These are phyloP conservation scores for Gastrolobium villosum DNA, from an alignment of 306 rosid genomes.

Conservation along the genomic window DNA sequence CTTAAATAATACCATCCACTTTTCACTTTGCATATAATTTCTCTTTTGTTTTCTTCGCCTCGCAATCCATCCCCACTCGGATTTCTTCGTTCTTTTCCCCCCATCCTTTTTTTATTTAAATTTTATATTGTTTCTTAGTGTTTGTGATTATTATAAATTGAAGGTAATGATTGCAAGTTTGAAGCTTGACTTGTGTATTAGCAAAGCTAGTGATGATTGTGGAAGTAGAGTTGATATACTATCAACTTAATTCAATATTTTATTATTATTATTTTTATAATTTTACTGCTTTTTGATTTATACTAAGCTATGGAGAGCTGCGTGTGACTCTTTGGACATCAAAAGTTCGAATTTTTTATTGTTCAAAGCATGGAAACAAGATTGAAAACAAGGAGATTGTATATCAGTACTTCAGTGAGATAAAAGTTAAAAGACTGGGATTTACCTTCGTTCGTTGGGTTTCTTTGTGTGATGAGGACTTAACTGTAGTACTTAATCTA, in stretches of 20 bases:
- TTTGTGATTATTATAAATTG: background rate
- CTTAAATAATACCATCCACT: background rate
- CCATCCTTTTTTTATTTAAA: background rate
- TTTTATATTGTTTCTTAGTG: background rate
- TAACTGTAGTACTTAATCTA: conserved; percentile 3
- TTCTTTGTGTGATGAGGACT: background rate
- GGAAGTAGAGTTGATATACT: conserved; percentile 1
- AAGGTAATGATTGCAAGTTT: conserved; percentile 29
- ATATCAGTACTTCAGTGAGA: background rate
- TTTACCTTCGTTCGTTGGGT: conserved; percentile 16
- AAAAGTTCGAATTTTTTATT: background rate
- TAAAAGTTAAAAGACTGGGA: background rate
- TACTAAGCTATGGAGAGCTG: conserved; percentile 1
- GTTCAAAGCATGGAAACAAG: background rate
- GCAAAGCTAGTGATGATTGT: conserved; percentile 25
- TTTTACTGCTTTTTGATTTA: conserved; percentile 8
- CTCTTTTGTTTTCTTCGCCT: conserved; percentile 35
- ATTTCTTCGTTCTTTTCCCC: conserved; percentile 12
- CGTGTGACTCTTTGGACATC: conserved; percentile 20
- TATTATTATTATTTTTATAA: background rate
- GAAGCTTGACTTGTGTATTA: conserved; percentile 38
- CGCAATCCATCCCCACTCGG: conserved; percentile 40
- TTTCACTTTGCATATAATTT: background rate
- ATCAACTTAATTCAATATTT: background rate
- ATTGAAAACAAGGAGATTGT: conserved; percentile 4